Percentiles rank a stretch among this genome's conserved stretches.
These are phyloP conservation scores for Botrytis byssoidea DNA, from an alignment of 2,329 filamentous ascomycete genomes.

Conservation along the genomic window DNA sequence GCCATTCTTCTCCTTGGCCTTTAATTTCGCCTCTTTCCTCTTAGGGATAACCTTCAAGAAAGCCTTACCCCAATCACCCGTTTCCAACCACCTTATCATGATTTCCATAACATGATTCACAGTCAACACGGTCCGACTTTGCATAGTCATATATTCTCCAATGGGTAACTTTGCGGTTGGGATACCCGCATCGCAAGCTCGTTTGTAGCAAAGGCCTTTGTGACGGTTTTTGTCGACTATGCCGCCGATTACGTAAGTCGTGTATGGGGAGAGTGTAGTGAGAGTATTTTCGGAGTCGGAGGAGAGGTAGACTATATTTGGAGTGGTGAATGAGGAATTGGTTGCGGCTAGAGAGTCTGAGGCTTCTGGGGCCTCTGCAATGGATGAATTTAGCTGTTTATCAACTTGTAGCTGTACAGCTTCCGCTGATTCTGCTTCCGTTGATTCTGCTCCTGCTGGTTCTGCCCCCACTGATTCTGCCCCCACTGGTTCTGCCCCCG, in stretches of 20 bases:
- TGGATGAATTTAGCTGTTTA: neutral
- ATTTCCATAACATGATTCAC: slow-evolving; percentile 98
- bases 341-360: slow-evolving; percentile 61
- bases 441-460: no score
- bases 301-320: slow-evolving; percentile 76
- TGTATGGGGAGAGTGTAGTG: slow-evolving; percentile 78
- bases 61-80: slow-evolving; percentile 85
- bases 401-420: neutral
- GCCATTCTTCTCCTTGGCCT: slow-evolving; percentile 35
- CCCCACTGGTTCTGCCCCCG: neutral
- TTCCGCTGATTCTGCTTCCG: neutral
- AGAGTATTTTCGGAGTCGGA: slow-evolving; percentile 88
- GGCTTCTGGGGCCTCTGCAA: neutral
- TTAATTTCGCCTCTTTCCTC: slow-evolving; percentile 77
- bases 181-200: slow-evolving; percentile 71
- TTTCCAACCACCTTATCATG: slow-evolving; percentile 89
- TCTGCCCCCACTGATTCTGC: neutral
- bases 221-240: slow-evolving; percentile 95
- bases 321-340: slow-evolving; percentile 66
- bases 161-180: slow-evolving; percentile 91
- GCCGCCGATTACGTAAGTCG: slow-evolving; percentile 89
- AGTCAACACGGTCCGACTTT: slow-evolving; percentile 78
- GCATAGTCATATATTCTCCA: slow-evolving; percentile 91
- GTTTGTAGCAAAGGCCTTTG: slow-evolving; percentile 88
- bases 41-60: slow-evolving; percentile 88